These are phyloP conservation scores for Phyllosticta citrichinensis DNA, from an alignment of 2,329 filamentous ascomycete genomes.

Conservation along the genomic window DNA sequence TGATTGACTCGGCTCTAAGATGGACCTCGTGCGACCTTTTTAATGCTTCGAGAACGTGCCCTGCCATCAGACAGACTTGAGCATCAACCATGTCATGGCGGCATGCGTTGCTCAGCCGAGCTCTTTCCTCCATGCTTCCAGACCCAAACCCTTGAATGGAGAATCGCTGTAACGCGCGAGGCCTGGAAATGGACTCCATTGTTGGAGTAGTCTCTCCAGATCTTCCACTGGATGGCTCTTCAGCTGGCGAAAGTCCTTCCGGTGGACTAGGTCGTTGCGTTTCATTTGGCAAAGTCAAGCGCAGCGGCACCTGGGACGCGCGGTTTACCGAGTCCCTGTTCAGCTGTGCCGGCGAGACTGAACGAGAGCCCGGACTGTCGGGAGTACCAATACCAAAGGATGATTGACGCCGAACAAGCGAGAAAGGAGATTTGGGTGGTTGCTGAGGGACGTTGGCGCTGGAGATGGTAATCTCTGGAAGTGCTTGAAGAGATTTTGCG, in stretches of 20 bases:
- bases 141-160: slow-evolving; percentile 56
- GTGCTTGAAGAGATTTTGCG: slow-evolving; percentile 37
- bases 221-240: slow-evolving; percentile 2
- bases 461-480: slow-evolving; percentile 54
- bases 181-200: slow-evolving; percentile 21
- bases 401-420: slow-evolving; percentile 2
- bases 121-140: slow-evolving; percentile 60
- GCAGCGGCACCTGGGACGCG: not conserved
- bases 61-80: slow-evolving; percentile 59
- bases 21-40: slow-evolving; percentile 75
- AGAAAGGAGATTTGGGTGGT: slow-evolving; percentile 3
- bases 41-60: slow-evolving; percentile 81
- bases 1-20: slow-evolving; percentile 62
- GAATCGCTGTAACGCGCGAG: slow-evolving; percentile 49
- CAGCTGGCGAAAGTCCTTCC: slow-evolving; percentile 24
- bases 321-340: slow-evolving; percentile 2
- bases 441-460: not conserved
- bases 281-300: not conserved
- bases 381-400: not conserved
- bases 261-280: slow-evolving; percentile 39
- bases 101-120: slow-evolving; percentile 70
- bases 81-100: slow-evolving; percentile 74
- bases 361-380: not conserved
- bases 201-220: slow-evolving; percentile 8
- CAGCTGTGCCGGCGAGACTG: slow-evolving; percentile 2